Evolutionary conservation across 2,329 filamentous ascomycete species (phyloP), one percentile per base, ranked within the genome.

Genomic region (Verticillium longisporum): DNA sequence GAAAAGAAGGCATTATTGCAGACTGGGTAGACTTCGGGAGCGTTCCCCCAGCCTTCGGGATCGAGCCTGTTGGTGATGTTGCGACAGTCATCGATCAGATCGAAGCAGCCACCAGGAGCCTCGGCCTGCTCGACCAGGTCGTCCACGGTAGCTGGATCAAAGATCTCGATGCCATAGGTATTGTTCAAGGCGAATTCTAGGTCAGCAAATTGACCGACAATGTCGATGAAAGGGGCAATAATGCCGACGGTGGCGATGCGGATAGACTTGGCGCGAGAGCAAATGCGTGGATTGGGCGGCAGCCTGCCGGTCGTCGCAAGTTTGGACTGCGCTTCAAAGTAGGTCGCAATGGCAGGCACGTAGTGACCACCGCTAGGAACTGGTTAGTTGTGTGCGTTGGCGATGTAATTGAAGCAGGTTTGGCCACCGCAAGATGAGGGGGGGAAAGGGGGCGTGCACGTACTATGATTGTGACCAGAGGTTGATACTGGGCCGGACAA

Each of bases 401-500:
- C 10, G 9, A 14, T 7, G 3, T 3, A 26, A 26, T 26, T 26
- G 26, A 26, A 26, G 3, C 26, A 26, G 26, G 26, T 26, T 26
- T 26, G 26, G 26, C 26, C 26, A 26, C 41, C 9, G 15, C 41
- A 15, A 50, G 9, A 50, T 21, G 14, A 6, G 5, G 15, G 7
- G 14, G n/a, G 10, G 5, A 10, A n/a, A 50, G 2, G 41, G 31
- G 26, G n/a, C 2, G 18, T 9, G 21, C 5, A 65, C 65, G 59
- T 56, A 66, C 64, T 66, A 67, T 6, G 72, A 74, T 61, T 79
- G 74, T 0, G 75, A 74, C 56, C 67, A 72, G 32, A 80, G 70
- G 15, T 72, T 74, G 59, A 79, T 74, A 61, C 83, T 67, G 14
- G 66, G 61, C 4, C 68, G 68, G 64, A 80, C 79, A 64, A 85